Base-by-base conservation (phyloP, 345 rosid genomes). In the Camelina neglecta region DNA sequence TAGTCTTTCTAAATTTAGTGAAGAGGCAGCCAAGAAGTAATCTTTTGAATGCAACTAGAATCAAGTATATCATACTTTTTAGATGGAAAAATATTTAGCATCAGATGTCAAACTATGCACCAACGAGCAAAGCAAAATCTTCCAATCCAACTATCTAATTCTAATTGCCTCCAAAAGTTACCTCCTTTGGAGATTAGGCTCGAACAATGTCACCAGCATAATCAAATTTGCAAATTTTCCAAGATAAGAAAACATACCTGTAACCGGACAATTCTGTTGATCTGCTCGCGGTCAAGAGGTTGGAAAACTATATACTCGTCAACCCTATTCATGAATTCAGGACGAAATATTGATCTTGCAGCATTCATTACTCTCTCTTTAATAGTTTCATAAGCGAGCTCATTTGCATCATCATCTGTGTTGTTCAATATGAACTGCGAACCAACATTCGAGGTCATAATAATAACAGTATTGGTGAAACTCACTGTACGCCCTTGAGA, bases 221-320 rank as follows among this genome's bases (percentile, higher is more conserved):
- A n/a, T 31, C 61, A 31, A 7, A 26, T 41, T 42, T 16, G 44
- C 2, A 16, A 23, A 0, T n/a, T 50, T 73, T 51, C 49, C 8
- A 55, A 20, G 48, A 29, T 23, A 65, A 42, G 26, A 38, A 31
- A 38, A 24, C 83, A 49, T 85, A 93, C 99, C 94, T 96, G 99
- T 68, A 96, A 84, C 47, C 81, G 86, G 70, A 96, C 99, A 47
- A 96, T 96, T 23, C 84, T 75, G 88, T 79, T 83, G 75, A 96
- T 96, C 80, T 96, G 97, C 6, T 81, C 76, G 0, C 91, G 95
- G 73, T 87, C 90, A 77, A 96, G 80, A 50, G 99, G 97, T 81
- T 96, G 98, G 98, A 96, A 96, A 15, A 96, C 98, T 36, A 96
- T 96, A 82, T 96, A 96, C 74, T 96, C 98, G 71, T 96, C 99